Percentiles rank a stretch among this genome's conserved stretches.
Evolutionary conservation across 139 green algal genomes (phyloP).

Genomic region (Nannochloris sp.): DNA sequence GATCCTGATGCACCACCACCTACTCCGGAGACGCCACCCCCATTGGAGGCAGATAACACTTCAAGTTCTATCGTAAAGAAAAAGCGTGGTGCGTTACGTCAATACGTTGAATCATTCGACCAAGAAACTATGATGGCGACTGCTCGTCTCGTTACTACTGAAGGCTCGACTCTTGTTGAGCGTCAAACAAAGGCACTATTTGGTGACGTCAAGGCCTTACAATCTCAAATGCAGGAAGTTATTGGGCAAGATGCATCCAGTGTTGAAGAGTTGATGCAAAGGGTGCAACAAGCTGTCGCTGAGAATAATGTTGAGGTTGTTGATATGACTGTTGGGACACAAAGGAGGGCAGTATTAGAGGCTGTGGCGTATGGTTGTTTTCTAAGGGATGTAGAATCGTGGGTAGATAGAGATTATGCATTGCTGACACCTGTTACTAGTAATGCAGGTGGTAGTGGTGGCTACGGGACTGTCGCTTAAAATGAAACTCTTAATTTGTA

Average conservation of each 20-base stretch:
- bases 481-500: too few relatives aligned
- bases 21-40: conserved; percentile 6
- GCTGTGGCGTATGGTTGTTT: conserved; percentile 93
- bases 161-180: conserved; percentile 77
- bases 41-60: conserved; percentile 5
- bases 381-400: conserved; percentile 82
- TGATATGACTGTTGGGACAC: conserved; percentile 64
- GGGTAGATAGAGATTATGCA: conserved; percentile 49
- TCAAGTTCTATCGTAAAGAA: neutral
- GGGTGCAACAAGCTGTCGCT: conserved; percentile 43
- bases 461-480: too few relatives aligned
- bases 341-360: conserved; percentile 86
- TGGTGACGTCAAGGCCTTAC: conserved; percentile 77
- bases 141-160: conserved; percentile 64
- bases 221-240: conserved; percentile 74
- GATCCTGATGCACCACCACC: conserved; percentile 34
- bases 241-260: conserved; percentile 61
- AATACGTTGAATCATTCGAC: conserved; percentile 87
- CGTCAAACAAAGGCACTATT: conserved; percentile 82
- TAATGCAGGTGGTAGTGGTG: neutral
- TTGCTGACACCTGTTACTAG: conserved; percentile 3
- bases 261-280: conserved; percentile 73
- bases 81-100: conserved; percentile 43
- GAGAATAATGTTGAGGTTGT: conserved; percentile 62
- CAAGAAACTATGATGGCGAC: conserved; percentile 73